Evolutionary conservation across 257 asterid species (phyloP).

Genomic region (Solanum pimpinellifolium): DNA sequence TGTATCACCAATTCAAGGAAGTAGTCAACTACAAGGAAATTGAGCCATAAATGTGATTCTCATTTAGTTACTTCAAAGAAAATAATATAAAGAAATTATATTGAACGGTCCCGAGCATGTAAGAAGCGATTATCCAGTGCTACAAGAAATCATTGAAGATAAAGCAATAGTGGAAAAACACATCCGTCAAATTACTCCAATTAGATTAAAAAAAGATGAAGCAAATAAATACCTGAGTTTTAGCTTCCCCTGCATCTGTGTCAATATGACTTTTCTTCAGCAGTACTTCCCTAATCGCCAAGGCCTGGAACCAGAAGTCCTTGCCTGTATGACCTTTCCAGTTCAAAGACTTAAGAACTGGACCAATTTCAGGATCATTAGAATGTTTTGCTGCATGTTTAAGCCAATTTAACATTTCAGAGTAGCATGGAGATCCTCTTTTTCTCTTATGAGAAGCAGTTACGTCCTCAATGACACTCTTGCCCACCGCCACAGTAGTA

Average conservation of each 20-base stretch:
- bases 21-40: neutral
- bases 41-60: neutral
- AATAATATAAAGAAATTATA: neutral
- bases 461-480: slow-evolving; percentile 5
- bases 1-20: neutral
- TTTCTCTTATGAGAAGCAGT: slow-evolving; percentile 47
- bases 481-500: slow-evolving; percentile 1
- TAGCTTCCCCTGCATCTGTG: slow-evolving; percentile 22
- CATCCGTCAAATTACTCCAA: neutral
- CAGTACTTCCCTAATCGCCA: slow-evolving; percentile 40
- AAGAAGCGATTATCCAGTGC: neutral
- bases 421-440: slow-evolving; percentile 21
- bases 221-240: slow-evolving; percentile 30
- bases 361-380: slow-evolving; percentile 33
- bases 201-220: neutral
- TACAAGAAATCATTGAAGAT: neutral
- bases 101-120: neutral
- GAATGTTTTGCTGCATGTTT: slow-evolving; percentile 33
- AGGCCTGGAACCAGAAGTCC: slow-evolving; percentile 40
- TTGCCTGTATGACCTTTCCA: slow-evolving; percentile 38
- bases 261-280: slow-evolving; percentile 21
- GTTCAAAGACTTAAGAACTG: slow-evolving; percentile 38
- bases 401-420: slow-evolving; percentile 54
- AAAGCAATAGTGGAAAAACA: neutral
- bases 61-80: neutral